Evolutionary conservation across 106 monocot species (phyloP), one percentile per base, ranked within the genome.

Genomic region (Gastrodia elata): DNA sequence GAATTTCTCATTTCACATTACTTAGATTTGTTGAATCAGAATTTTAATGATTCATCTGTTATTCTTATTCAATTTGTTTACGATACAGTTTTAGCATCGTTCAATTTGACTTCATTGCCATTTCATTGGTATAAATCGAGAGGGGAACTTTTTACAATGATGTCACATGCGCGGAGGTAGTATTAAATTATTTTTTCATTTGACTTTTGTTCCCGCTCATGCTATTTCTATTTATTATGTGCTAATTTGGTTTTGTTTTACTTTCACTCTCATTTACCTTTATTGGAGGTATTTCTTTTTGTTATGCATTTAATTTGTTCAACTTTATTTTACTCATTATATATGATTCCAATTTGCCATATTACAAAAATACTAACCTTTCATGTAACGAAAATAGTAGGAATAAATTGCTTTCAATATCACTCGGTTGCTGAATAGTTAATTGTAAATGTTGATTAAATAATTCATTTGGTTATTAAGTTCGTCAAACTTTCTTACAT

Each of bases 101-200:
- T 67, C 67, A 67, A 37, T 67, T 67, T 37, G 38, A 67, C 67
- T 36, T 16, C 20, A 38, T 36, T 67, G 37, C 67, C 67, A 67
- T 67, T 67, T 67, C 67, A 67, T 7, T 38, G 67, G 36, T 13
- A 67, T n/a, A 67, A 34, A 11, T 67, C 67, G 67, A 67, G 67
- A 36, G 37, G 67, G 14, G 30, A 61, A 61, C 5, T 67, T 67
- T 67, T 38, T 34, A n/a, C 24, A 67, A 67, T 67, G 67, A 67
- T 38, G 67, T 36, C 16, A 36, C 1, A 1, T 67, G 15, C 38
- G 2, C 14, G 37, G 18, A 38, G 67, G 67, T 67, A 67, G 9
- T 67, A 14, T 67, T 67, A n/a, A 36, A 16, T 6, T 35, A 36
- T 67, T 38, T 20, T 67, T 67, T 13, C 36, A 28, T 30, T 30